These are phyloP conservation scores for Microdochium nivale DNA, from an alignment of 2,329 filamentous ascomycete genomes.

Conservation along the genomic window DNA sequence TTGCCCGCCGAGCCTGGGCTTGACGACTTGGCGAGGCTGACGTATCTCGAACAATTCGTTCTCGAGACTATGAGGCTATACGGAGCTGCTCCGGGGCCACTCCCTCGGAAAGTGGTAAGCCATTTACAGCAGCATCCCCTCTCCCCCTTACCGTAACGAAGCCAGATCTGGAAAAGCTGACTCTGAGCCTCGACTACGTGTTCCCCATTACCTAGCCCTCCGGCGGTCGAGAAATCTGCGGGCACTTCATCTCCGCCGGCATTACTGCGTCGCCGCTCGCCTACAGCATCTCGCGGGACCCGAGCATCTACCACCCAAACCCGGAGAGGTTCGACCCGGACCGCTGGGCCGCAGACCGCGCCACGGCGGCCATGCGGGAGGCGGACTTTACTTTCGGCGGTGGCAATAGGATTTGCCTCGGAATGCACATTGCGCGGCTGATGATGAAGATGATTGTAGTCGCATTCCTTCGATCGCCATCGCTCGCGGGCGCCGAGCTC, in stretches of 20 bases:
- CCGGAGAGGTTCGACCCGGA: slow-evolving; percentile 21
- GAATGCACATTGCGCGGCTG: neutral
- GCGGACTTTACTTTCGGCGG: slow-evolving; percentile 19
- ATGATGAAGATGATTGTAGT: neutral
- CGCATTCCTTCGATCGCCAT: neutral
- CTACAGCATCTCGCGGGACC: slow-evolving; percentile 32
- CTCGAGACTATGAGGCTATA: slow-evolving; percentile 32
- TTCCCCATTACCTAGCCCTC: slow-evolving; percentile 9
- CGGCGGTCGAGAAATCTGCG: slow-evolving; percentile 23
- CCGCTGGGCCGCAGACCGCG: slow-evolving; percentile 17
- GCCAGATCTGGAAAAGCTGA: neutral
- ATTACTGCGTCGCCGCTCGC: slow-evolving; percentile 27
- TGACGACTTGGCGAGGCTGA: slow-evolving; percentile 19
- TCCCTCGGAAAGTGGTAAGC: slow-evolving; percentile 23
- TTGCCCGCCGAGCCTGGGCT: slow-evolving; percentile 17
- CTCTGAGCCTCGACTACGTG: neutral
- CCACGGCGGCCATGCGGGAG: slow-evolving; percentile 24
- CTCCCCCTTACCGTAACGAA: neutral
- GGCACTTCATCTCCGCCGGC: slow-evolving; percentile 25
- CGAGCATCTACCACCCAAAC: slow-evolving; percentile 21
- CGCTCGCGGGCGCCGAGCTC: neutral
- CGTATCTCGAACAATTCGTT: slow-evolving; percentile 28
- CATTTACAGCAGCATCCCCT: neutral
- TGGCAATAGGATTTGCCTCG: neutral
- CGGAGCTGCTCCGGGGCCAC: slow-evolving; percentile 21